Percentiles rank a stretch among this genome's conserved stretches.
These are phyloP conservation scores for Daldinia sp. DNA, from an alignment of 2,329 filamentous ascomycete genomes.

Conservation along the genomic window DNA sequence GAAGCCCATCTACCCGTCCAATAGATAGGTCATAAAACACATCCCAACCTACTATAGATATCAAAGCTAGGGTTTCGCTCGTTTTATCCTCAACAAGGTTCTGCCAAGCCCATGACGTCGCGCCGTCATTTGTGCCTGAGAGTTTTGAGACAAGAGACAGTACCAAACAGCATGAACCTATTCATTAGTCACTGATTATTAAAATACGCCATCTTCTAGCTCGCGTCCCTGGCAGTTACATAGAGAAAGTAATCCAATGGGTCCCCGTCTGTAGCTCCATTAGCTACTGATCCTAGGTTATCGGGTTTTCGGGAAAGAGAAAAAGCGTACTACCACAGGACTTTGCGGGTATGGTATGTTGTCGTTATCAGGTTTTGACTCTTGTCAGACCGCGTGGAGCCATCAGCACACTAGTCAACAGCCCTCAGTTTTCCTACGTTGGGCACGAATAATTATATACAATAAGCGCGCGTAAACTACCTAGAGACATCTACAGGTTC, in stretches of 20 bases:
- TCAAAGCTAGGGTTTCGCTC: slow-evolving; percentile 15
- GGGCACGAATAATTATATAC: background rate
- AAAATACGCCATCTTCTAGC: slow-evolving; percentile 26
- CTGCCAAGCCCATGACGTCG: slow-evolving; percentile 39
- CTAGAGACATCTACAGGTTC: background rate
- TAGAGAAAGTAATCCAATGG: slow-evolving; percentile 6
- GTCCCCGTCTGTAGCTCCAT: slow-evolving; percentile 10
- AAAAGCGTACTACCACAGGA: slow-evolving; percentile 16
- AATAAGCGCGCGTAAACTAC: background rate
- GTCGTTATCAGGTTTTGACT: slow-evolving; percentile 22
- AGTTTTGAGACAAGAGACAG: background rate
- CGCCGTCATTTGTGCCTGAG: slow-evolving; percentile 31
- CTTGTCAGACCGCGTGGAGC: slow-evolving; percentile 27
- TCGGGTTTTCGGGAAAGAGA: slow-evolving; percentile 36
- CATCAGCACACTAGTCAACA: background rate
- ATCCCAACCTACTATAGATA: slow-evolving; percentile 20
- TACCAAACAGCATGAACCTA: slow-evolving; percentile 9
- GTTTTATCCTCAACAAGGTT: slow-evolving; percentile 25
- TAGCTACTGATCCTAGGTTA: slow-evolving; percentile 20
- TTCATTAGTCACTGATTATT: slow-evolving; percentile 41
- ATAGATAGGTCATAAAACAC: slow-evolving; percentile 25
- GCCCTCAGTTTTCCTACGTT: background rate
- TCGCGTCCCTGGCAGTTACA: slow-evolving; percentile 11
- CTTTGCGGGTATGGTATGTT: slow-evolving; percentile 26
- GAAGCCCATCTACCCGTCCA: slow-evolving; percentile 34